These are phyloP conservation scores for Haemoproteus tartakovskyi DNA, from an alignment of 169 alveolate species.

Conservation along the genomic window DNA sequence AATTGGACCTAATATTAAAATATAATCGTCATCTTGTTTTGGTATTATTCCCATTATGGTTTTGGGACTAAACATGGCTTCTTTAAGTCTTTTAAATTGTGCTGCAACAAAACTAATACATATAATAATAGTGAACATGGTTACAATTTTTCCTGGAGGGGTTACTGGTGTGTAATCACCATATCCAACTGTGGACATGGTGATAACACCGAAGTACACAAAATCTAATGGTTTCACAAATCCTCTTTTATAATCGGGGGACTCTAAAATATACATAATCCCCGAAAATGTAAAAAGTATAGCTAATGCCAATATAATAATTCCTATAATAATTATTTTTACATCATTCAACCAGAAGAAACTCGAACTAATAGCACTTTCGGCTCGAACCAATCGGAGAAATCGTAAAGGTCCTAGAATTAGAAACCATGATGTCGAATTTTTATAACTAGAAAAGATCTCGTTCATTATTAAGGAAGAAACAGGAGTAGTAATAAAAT, in stretches of 20 bases:
- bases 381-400: slow-evolving; percentile 75
- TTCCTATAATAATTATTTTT: slow-evolving; percentile 74
- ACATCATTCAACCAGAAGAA: slow-evolving; percentile 75
- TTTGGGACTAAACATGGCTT: slow-evolving; percentile 66
- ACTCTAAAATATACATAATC: slow-evolving; percentile 75
- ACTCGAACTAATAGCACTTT: slow-evolving; percentile 71
- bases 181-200: slow-evolving; percentile 82
- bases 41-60: slow-evolving; percentile 69
- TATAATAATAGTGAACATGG: slow-evolving; percentile 69
- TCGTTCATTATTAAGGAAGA: slow-evolving; percentile 67
- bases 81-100: slow-evolving; percentile 76
- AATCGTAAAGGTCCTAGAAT: slow-evolving; percentile 75
- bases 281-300: slow-evolving; percentile 78
- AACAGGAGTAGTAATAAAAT: slow-evolving; percentile 76
- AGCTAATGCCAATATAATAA: slow-evolving; percentile 72
- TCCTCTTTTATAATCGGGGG: slow-evolving; percentile 68
- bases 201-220: slow-evolving; percentile 76
- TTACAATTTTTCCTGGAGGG: slow-evolving; percentile 65
- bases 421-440: slow-evolving; percentile 65
- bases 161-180: slow-evolving; percentile 79
- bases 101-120: slow-evolving; percentile 77
- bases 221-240: slow-evolving; percentile 75
- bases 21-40: slow-evolving; percentile 67
- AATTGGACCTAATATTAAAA: slow-evolving; percentile 76
- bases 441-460: slow-evolving; percentile 38